phyloP scores from a whole-genome alignment of 2,329 filamentous ascomycete species.

The Botrytis tulipae region DNA sequence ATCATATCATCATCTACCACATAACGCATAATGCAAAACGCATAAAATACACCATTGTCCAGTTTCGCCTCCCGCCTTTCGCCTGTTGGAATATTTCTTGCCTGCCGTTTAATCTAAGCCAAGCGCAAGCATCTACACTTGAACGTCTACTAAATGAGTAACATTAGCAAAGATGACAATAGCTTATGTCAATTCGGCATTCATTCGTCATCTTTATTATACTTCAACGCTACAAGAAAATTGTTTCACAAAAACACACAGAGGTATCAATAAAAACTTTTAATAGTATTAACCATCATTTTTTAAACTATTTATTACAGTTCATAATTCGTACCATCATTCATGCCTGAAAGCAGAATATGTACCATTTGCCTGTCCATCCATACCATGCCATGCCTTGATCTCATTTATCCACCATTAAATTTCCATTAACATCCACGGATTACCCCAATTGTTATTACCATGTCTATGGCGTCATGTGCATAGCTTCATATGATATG shows the following conservation, averaged over 20 bases:
- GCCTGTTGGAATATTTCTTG: no score
- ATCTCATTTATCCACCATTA: conserved; percentile 6
- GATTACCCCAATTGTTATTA: conserved; percentile 3
- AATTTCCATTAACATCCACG: conserved; percentile 11
- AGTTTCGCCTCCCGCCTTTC: no score
- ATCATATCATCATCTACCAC: no score
- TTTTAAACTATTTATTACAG: not conserved
- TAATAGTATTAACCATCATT: not conserved
- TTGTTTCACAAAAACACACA: not conserved
- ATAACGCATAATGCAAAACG: no score
- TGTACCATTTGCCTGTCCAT: not conserved
- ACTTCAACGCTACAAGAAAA: not conserved
- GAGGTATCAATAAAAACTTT: not conserved
- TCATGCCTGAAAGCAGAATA: not conserved
- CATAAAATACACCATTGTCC: no score
- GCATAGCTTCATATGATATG: conserved; percentile 2
- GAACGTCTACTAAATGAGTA: not conserved
- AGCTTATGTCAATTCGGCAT: not conserved
- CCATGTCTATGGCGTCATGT: conserved; percentile 16
- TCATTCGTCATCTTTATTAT: not conserved
- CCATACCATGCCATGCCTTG: not conserved
- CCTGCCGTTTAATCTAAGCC: no score
- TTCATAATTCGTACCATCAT: not conserved
- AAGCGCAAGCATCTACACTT: no score
- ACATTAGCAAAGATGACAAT: not conserved